Evolutionary conservation across 495 filamentous ascomycete genomes (phyloP).

Genomic region (Hypoxylon subgilvum): DNA sequence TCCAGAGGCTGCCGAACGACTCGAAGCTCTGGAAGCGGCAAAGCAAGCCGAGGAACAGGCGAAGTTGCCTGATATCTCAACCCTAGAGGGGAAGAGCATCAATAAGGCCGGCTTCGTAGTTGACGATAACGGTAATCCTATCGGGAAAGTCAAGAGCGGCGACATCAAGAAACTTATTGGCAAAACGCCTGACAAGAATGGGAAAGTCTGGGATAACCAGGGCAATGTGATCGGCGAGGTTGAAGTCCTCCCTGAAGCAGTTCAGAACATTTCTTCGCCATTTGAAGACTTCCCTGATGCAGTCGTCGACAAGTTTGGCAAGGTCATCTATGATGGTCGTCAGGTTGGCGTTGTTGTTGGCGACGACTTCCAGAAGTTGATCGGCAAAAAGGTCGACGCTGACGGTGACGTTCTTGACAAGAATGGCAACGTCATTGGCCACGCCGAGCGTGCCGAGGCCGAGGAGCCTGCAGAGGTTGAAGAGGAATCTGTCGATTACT

Average conservation of each 20-base stretch:
- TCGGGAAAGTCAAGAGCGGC: slow-evolving; percentile 73
- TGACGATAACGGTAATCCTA: slow-evolving; percentile 68
- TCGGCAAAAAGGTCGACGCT: slow-evolving; percentile 63
- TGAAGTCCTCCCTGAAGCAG: slow-evolving; percentile 72
- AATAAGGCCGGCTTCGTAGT: slow-evolving; percentile 84
- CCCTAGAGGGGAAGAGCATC: slow-evolving; percentile 68
- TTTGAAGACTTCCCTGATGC: slow-evolving; percentile 79
- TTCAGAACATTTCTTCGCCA: slow-evolving; percentile 65
- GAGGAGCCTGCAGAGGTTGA: slow-evolving; percentile 49
- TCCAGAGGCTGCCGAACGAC: slow-evolving; percentile 55
- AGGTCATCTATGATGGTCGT: slow-evolving; percentile 74
- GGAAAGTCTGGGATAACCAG: slow-evolving; percentile 74
- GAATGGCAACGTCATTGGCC: slow-evolving; percentile 66
- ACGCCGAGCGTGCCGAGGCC: slow-evolving; percentile 59
- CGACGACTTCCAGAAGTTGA: slow-evolving; percentile 67
- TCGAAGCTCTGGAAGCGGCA: slow-evolving; percentile 59
- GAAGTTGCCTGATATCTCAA: slow-evolving; percentile 61
- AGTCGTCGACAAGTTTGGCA: slow-evolving; percentile 71
- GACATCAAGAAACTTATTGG: slow-evolving; percentile 70
- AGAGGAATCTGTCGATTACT: slow-evolving; percentile 61
- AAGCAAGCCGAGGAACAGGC: slow-evolving; percentile 58
- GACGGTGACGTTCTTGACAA: slow-evolving; percentile 70
- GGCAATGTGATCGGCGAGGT: slow-evolving; percentile 76
- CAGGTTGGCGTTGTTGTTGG: slow-evolving; percentile 71
- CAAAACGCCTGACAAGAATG: slow-evolving; percentile 70